phyloP scores from a whole-genome alignment of 495 filamentous ascomycete genomes.

The Talaromyces adpressus region DNA sequence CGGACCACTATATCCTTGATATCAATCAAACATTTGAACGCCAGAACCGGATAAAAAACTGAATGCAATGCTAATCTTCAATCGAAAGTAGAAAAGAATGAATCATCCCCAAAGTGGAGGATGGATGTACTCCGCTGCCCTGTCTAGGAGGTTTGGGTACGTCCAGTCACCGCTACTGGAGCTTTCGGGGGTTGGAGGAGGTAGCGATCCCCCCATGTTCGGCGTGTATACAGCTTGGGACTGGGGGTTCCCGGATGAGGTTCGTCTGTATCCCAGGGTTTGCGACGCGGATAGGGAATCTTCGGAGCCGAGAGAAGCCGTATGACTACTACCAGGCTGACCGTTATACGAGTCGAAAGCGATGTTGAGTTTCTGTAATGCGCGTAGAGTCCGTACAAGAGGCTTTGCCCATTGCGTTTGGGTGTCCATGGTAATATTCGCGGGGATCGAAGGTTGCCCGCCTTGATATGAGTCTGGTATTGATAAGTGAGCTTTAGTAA shows the following conservation, averaged over 20 bases:
- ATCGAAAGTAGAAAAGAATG: background rate
- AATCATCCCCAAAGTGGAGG: slow-evolving; percentile 37
- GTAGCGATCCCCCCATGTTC: slow-evolving; percentile 29
- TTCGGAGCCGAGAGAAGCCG: background rate
- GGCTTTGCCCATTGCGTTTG: slow-evolving; percentile 43
- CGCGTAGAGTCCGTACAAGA: slow-evolving; percentile 38
- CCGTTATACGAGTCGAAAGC: slow-evolving; percentile 27
- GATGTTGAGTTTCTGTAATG: slow-evolving; percentile 36
- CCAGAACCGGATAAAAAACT: background rate
- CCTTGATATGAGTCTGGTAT: slow-evolving; percentile 9
- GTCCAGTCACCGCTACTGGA: slow-evolving; percentile 43
- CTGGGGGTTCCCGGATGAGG: slow-evolving; percentile 3
- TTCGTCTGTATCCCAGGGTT: background rate
- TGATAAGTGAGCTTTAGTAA: slow-evolving; percentile 20
- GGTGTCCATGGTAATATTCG: slow-evolving; percentile 22
- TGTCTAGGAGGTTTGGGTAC: slow-evolving; percentile 37
- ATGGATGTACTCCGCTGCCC: slow-evolving; percentile 42
- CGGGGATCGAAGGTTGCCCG: slow-evolving; percentile 20
- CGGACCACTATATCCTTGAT: background rate
- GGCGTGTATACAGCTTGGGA: slow-evolving; percentile 26
- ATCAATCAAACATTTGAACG: background rate
- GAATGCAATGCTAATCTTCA: background rate
- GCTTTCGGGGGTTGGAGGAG: slow-evolving; percentile 41
- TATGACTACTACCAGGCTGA: background rate
- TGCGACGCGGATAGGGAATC: background rate